A percentile compares a stretch with the other conserved stretches of the same genome.
Conservation (phyloP, 2,329 filamentous ascomycete species). For the Epichloe elymi region DNA sequence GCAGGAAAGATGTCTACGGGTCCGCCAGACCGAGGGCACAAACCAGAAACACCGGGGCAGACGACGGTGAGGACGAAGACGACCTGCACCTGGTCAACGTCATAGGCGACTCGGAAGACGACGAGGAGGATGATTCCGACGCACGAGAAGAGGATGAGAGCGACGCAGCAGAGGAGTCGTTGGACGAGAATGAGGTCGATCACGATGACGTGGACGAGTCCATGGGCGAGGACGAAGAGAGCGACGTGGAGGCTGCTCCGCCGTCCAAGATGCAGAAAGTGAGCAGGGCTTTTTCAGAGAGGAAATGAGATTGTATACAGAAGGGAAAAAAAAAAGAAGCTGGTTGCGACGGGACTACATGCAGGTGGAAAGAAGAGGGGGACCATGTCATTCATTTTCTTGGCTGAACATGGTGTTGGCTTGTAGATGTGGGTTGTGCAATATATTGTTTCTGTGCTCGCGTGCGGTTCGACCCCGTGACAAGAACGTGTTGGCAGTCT, state of each 20-base stretch:
- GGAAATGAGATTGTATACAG: slow-evolving; percentile 14
- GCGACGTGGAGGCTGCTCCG: slow-evolving; percentile 34
- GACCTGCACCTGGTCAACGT: slow-evolving; percentile 43
- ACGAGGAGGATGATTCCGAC: slow-evolving; percentile 35
- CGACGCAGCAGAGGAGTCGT: slow-evolving; percentile 33
- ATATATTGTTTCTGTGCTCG: background rate
- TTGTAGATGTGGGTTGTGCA: slow-evolving; percentile 1
- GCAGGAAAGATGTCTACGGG: slow-evolving; percentile 22
- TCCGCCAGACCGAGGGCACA: slow-evolving; percentile 21
- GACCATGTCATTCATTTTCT: background rate
- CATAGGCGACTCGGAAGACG: slow-evolving; percentile 47
- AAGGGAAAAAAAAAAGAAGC: background rate
- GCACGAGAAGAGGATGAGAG: slow-evolving; percentile 30
- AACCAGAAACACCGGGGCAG: slow-evolving; percentile 32
- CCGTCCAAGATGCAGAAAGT: slow-evolving; percentile 33
- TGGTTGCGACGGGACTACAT: background rate
- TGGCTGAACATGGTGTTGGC: slow-evolving; percentile 6
- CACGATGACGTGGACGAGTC: slow-evolving; percentile 44
- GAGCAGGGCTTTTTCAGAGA: slow-evolving; percentile 22
- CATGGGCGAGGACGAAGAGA: slow-evolving; percentile 41
- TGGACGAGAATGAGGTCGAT: slow-evolving; percentile 47
- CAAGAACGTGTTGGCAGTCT: too few relatives aligned
- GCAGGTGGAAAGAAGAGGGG: background rate
- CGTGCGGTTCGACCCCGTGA: too few relatives aligned
- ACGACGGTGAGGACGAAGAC: slow-evolving; percentile 48